These are phyloP conservation scores for Syzygium aromaticum DNA, from an alignment of 345 rosid genomes.

Conservation along the genomic window DNA sequence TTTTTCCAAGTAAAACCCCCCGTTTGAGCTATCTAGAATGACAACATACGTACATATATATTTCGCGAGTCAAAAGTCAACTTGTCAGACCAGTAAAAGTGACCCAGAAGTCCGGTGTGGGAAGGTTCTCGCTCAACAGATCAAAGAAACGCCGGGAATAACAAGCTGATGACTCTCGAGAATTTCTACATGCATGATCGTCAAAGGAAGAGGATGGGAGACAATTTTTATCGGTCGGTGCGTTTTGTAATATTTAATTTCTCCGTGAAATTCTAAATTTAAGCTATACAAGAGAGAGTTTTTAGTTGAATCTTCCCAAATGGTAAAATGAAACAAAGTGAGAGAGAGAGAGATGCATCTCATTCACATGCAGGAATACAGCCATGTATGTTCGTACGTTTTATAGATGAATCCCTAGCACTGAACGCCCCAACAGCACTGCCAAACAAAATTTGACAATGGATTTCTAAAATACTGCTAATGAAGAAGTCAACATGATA, in stretches of 20 bases:
- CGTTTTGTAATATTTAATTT: not conserved
- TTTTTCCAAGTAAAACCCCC: not conserved
- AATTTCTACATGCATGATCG: not conserved
- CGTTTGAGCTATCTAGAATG: not conserved
- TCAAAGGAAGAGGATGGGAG: too few species aligned
- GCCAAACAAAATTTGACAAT: not conserved
- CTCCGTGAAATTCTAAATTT: not conserved
- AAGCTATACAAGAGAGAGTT: not conserved
- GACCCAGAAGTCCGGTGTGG: not conserved
- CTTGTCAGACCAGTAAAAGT: not conserved
- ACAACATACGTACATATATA: not conserved
- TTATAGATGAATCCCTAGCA: too few species aligned
- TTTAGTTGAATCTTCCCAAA: not conserved
- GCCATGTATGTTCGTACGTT: too few species aligned
- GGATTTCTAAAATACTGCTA: not conserved
- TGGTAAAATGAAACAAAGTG: too few species aligned
- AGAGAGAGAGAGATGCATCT: too few species aligned
- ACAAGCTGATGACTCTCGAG: not conserved
- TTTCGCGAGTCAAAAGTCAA: not conserved
- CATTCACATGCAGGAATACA: too few species aligned
- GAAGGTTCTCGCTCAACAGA: not conserved
- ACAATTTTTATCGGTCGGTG: not conserved
- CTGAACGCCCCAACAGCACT: not conserved
- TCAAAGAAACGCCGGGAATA: not conserved
- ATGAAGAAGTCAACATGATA: not conserved